Evolutionary conservation across 2,329 filamentous ascomycete species (phyloP), one percentile per base, ranked within the genome.

Genomic region (Cryphonectria parasitica): DNA sequence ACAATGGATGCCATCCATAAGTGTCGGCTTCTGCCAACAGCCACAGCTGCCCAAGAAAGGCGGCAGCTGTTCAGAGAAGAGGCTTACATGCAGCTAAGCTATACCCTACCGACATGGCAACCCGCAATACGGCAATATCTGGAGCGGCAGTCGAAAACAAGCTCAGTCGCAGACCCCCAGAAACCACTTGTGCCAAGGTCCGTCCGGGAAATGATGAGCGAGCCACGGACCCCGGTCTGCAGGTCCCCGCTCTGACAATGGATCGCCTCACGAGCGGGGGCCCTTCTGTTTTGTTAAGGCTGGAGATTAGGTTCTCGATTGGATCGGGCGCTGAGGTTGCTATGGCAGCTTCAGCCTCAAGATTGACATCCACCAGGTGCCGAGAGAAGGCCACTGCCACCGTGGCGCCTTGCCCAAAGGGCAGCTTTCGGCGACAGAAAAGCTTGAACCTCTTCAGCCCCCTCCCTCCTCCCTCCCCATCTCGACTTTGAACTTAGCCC

Each of bases 91-190:
- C 54, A 34, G 54, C 54, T 5, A 31, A 56, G n/a, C 15, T 34
- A 19, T 58, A 58, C 54, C 45, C 28, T 19, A 31, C 28, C 54
- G 25, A 19, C 54, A 17, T 34, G 28, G 25, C 13, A 6, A 15
- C 19, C 25, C 17, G 25, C 54, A 34, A 2, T 34, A 31, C 54
- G 28, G 54, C 25, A 31, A 8, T 3, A 19, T 61, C 58, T n/a
- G 8, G 54, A 28, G 36, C 69, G 52, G 66, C 58, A n/a, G 41
- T 34, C 15, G 49, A 58, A 69, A 69, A 64, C 67, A 71, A 58
- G 31, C 56, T 49, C 64, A 66, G 67, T 67, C 67, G 60, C 70
- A 69, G 64, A 66, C 28, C 65, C 45, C 31, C 41, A 67, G 62
- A 54, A 64, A 52, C 11, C 56, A 52, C 63, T 71, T 60, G 49